Base-by-base conservation (phyloP, 2,329 filamentous ascomycete genomes). In the Penicillium sp. region DNA sequence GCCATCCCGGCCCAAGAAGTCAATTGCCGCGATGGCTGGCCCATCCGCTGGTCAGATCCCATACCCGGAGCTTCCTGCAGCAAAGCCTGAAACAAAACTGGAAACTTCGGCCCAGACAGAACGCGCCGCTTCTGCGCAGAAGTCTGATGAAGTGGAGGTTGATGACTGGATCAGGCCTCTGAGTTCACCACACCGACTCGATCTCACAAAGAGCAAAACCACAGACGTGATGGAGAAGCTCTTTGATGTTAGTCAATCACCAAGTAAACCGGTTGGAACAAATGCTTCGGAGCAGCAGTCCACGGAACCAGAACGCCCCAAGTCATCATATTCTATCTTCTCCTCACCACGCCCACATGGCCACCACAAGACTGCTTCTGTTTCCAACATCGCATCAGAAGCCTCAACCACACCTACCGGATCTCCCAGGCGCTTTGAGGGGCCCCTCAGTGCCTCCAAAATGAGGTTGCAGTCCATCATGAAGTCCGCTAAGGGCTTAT, bases 391-490 rank as follows among this genome's bases (percentile, higher is more conserved):
- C 7, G 74, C 81, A 19, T 75, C 84, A 28, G 79, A 78, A n/a
- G 49, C 59, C 9, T 82, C 86, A 13, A 88, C 85, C 17, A 88
- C 85, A 55, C 86, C 86, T 30, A 76, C 78, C 53, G 84, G 83
- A 33, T 88, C 86, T 26, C 87, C 86, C 30, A 75, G 69, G 69
- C 84, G 75, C 79, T 85, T 75, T 80, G 93, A 96, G 68, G 94
- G 90, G 61, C 92, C 92, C 5, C 78, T 97, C 62, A 97, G 93
- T 77, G 92, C 95, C 56, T 93, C 95, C 30, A 98, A 97, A 80
- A 92, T 91, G 72, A 96, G 93, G 75, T 83, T 98, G 53, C 96
- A 94, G 51, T 96, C 93, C 10, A 93, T 97, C 62, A 83, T 97
- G 70, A 93, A 93, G 78, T 91, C 89, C 59, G 95, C 93, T 4